A percentile compares a stretch with the other conserved stretches of the same genome.
Conservation (phyloP, 208 protist genomes). For the Crithidia brevicula region DNA sequence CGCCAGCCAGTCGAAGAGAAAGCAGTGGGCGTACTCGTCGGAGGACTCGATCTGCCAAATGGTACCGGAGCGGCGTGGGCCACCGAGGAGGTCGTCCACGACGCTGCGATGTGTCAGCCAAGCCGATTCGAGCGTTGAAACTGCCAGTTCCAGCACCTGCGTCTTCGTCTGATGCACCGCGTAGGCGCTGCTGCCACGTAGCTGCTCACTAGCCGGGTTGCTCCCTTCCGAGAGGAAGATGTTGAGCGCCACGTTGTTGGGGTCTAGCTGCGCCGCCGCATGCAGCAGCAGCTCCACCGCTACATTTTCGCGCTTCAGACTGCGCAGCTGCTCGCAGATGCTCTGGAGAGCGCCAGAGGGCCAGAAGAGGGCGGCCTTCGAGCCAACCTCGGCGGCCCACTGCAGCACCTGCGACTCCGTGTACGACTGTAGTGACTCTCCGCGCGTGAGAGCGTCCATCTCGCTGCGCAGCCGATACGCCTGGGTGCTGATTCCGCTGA, state of each 20-base stretch:
- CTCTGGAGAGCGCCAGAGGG: constrained; percentile 70
- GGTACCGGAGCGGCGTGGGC: constrained; percentile 69
- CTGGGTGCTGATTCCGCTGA: constrained; percentile 65
- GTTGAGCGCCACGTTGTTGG: constrained; percentile 55
- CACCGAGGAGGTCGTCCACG: constrained; percentile 82
- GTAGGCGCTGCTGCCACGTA: constrained; percentile 22
- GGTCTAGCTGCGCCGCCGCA: constrained; percentile 82
- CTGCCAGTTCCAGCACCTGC: constrained; percentile 56
- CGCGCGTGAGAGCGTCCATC: constrained; percentile 60
- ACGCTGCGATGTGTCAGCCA: constrained; percentile 82
- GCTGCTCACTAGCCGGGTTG: constrained; percentile 13
- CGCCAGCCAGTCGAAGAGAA: constrained; percentile 86
- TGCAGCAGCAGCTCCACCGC: constrained; percentile 85
- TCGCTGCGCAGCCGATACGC: constrained; percentile 68
- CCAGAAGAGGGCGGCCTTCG: constrained; percentile 74
- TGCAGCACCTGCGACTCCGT: constrained; percentile 58
- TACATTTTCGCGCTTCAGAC: constrained; percentile 68
- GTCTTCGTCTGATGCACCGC: constrained; percentile 70
- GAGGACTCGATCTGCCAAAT: constrained; percentile 86
- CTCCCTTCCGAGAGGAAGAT: constrained; percentile 55
- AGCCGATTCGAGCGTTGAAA: constrained; percentile 62
- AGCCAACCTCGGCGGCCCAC: constrained; percentile 66
- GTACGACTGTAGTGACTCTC: constrained; percentile 41
- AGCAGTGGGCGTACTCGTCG: constrained; percentile 88
- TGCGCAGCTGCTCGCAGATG: constrained; percentile 80